Base-by-base conservation (phyloP, 805 yeast genomes). In the Isabelozyma pseudorhagii region DNA sequence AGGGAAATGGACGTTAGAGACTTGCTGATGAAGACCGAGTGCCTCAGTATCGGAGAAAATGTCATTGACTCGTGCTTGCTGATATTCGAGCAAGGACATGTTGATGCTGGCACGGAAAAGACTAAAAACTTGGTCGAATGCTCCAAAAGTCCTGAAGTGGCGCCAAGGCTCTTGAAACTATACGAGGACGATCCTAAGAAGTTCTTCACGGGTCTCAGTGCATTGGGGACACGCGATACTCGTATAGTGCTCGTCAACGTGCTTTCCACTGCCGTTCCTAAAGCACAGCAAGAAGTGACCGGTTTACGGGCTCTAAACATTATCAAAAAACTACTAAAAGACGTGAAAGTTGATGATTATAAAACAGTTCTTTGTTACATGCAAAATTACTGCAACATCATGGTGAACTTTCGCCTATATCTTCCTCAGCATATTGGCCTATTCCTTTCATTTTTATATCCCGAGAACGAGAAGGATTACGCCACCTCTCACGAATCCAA, bases 371-470 rank as follows among this genome's bases (percentile, higher is more conserved):
- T 40, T 27, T 51, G 46, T 40, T 59, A 53, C 38, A 47, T 60
- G 14, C 48, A 54, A 9, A 46, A 59, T 3, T 68, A 66, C 39
- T 54, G 58, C 25, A 40, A 54, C 3, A 27, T 68, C 9, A 43
- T 60, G 0, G 46, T 66, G 5, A 56, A 58, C 27, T 67, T 62
- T 42, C 50, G 54, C 9, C 31, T 52, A 5, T 42, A 41, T 18
- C 54, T 53, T 44, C 56, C 62, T 14, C 54, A 53, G 27, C 69
- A 67, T 49, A 39, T 64, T 4, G 51, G 54, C 13, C 38, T 60
- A 9, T 53, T 66, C 25, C 53, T 68, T 4, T 31, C 49, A 2
- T 52, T 54, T 11, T 50, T 64, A 27, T 50, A 47, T 25, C 63
- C 65, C 5, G 40, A 27, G 21, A 47, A 48, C 8, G 44, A 44